Conservation (phyloP, 805 yeast genomes). For the Millerago galiae region DNA sequence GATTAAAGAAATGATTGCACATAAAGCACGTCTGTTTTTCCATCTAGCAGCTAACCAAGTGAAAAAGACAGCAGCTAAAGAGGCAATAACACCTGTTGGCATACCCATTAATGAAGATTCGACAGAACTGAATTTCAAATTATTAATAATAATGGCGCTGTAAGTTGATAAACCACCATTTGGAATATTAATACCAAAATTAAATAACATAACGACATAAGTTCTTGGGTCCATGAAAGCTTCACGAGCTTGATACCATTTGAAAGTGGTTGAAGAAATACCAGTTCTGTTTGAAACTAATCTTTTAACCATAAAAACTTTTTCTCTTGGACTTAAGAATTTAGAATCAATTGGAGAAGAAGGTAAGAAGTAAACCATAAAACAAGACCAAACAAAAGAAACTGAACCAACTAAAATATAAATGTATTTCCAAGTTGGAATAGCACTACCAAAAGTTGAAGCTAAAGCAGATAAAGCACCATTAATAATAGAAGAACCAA, state of each 20-base stretch:
- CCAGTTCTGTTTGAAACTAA: conserved; percentile 38
- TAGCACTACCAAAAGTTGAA: conserved; percentile 27
- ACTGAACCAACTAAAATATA: conserved; percentile 45
- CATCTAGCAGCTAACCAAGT: conserved; percentile 29
- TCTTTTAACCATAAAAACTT: conserved; percentile 36
- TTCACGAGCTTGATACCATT: conserved; percentile 37
- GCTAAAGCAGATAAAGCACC: conserved; percentile 39
- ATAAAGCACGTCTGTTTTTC: conserved; percentile 24
- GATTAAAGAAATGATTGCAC: conserved; percentile 22
- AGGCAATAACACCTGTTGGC: conserved; percentile 27
- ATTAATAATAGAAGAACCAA: conserved; percentile 25
- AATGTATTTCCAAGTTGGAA: conserved; percentile 43
- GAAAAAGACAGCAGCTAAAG: conserved; percentile 25
- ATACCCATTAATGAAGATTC: conserved; percentile 22
- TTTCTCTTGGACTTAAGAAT: conserved; percentile 37
- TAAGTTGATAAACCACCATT: conserved; percentile 28
- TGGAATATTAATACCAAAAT: conserved; percentile 28
- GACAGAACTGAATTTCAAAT: conserved; percentile 19
- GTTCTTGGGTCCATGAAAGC: conserved; percentile 36
- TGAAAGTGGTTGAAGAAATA: conserved; percentile 32
- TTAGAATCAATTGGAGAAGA: conserved; percentile 39
- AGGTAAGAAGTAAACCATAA: conserved; percentile 35
- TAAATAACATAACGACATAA: conserved; percentile 25
- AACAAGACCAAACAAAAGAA: conserved; percentile 31
- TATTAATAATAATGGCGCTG: conserved; percentile 23